A percentile compares a stretch with the other conserved stretches of the same genome.
These are phyloP conservation scores for Kokia cookei DNA, from an alignment of 441 rosid genomes.

Conservation along the genomic window DNA sequence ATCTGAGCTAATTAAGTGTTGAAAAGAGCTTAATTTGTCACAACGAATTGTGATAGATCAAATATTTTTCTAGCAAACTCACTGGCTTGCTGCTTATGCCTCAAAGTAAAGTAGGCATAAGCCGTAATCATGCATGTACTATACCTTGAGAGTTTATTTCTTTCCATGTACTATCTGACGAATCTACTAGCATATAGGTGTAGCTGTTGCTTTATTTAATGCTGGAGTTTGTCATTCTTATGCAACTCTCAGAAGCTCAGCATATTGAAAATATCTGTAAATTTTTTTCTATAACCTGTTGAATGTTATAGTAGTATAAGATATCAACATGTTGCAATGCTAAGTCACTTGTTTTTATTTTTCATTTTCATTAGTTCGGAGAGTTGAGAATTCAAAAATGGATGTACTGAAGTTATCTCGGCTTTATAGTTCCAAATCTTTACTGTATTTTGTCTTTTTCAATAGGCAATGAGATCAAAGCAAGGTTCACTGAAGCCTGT, in stretches of 20 bases:
- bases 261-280: neutral
- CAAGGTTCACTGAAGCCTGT: constrained; percentile 54
- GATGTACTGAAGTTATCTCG: neutral
- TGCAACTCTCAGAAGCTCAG: neutral
- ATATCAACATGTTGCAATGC: neutral
- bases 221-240: neutral
- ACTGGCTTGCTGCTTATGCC: neutral
- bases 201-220: neutral
- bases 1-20: too few relatives aligned
- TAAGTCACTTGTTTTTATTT: neutral
- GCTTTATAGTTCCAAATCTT: neutral
- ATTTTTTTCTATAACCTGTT: neutral
- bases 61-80: neutral
- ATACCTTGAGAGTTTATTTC: neutral
- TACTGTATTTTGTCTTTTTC: neutral
- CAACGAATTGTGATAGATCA: too few relatives aligned
- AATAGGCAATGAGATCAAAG: constrained; percentile 64
- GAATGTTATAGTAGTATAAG: neutral
- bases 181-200: neutral
- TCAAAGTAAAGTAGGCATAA: neutral
- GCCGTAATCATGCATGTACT: neutral
- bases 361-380: neutral
- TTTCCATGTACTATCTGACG: neutral
- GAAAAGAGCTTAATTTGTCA: too few relatives aligned
- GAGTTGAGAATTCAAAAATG: neutral